Evolutionary conservation across 73 alveolate genomes (phyloP), one percentile per base, ranked within the genome.

Genomic region (Urostyla sp.): DNA sequence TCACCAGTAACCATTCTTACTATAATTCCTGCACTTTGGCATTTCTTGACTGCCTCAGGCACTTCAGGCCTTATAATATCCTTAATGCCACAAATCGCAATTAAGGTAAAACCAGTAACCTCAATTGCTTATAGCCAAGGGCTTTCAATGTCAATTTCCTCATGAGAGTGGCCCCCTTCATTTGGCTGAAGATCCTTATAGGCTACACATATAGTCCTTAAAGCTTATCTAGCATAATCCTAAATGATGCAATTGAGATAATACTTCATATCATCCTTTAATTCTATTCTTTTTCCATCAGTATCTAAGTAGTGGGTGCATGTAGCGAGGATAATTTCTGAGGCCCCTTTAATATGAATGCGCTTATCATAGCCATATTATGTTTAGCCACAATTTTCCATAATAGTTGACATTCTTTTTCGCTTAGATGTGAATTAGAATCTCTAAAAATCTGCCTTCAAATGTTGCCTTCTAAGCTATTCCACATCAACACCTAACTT

Each of bases 1-100:
- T 96, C 99, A 34, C 99, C 98, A 27, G 99, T 94, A 10, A 96
- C 98, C 98, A 96, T 96, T 51, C 97, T 85, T 13, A 96, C 98
- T n/a, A 51, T 85, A 2, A 96, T 89, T 23, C 98, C 98, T 0
- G 98, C 96, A 37, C 59, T 36, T 54, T 88, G 90, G 67, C 97
- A 92, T 30, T 82, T 37, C 50, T 67, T 58, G 18, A 96, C 96
- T 8, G 99, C 96, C 0, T 53, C 77, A 55, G 95, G 91, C 7
- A 94, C 96, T 49, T 93, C 98, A 0, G 88, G 90, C 84, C 98
- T 92, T 10, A 92, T 76, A 24, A 92, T 84, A 74, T 96, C 99
- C 84, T 94, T 76, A 40, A 94, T 94, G 11, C 97, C 98, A 28
- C 93, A 77, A 36, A 96, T 88, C 10, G 92, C 95, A 24, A 96